Evolutionary conservation across 164 flowering plant species (phyloP), one percentile per base, ranked within the genome.

Genomic region (Amborella trichopoda): DNA sequence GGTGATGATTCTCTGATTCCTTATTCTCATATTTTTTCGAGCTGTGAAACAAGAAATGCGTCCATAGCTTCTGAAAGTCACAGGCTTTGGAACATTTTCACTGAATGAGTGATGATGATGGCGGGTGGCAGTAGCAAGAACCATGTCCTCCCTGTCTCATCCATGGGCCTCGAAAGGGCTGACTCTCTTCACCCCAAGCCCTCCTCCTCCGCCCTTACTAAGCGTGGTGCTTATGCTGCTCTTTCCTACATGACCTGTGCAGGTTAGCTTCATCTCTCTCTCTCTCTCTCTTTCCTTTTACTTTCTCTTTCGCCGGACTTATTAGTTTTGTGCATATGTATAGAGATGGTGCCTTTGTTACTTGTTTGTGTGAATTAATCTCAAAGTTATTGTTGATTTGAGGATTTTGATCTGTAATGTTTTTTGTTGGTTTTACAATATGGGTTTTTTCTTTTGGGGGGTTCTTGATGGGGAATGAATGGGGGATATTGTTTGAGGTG

Each of bases 161-260:
- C 20, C 21, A 16, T 38, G 41, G 41, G 20, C 9, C 21, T 9
- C 17, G 41, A 38, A 16, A 40, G 44, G 11, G 86, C 78, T 11
- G 85, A 80, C n/a, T 69, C 62, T 62, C 58, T 75, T 46, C 77
- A 79, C 55, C 69, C 59, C 64, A 88, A 83, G 34, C n/a, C n/a
- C n/a, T n/a, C n/a, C n/a, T n/a, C n/a, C n/a, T 82, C 95, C 48
- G 67, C 84, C 72, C 82, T 84, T 84, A 76, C 89, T 44, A 78
- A 71, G 49, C 55, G 79, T 36, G 95, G 95, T 3, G 89, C 76
- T 33, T 80, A 70, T 41, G 95, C 97, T 40, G 93, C 95, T 17
- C 42, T 81, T 64, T 89, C 83, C 45, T 84, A 89, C 69, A 89
- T 89, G 97, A 37, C 77, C 39, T 88, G 93, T 50, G 94, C 97